Evolutionary conservation across 2,329 filamentous ascomycete species (phyloP).

Genomic region (Exophiala xenobiotica): DNA sequence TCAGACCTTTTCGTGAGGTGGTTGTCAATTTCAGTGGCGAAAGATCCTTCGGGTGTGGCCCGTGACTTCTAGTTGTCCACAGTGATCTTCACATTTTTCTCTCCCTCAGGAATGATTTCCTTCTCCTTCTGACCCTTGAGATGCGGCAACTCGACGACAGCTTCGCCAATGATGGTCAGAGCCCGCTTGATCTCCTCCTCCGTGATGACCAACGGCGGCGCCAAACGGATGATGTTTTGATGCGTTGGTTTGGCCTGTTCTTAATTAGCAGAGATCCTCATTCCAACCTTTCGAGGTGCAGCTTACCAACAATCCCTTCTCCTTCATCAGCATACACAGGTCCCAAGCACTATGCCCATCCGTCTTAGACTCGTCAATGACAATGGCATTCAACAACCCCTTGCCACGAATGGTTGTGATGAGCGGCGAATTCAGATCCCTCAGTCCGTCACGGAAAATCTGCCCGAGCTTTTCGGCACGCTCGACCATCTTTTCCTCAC

Average conservation of each 20-base stretch:
- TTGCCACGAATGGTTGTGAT: slow-evolving; percentile 85
- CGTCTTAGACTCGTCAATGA: slow-evolving; percentile 87
- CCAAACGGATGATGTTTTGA: slow-evolving; percentile 96
- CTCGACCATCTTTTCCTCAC: slow-evolving; percentile 85
- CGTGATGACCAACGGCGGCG: slow-evolving; percentile 92
- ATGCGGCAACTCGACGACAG: slow-evolving; percentile 75
- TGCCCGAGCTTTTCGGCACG: slow-evolving; percentile 78
- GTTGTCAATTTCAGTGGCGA: no score
- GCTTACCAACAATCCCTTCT: slow-evolving; percentile 87
- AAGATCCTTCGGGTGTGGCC: no score
- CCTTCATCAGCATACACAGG: slow-evolving; percentile 90
- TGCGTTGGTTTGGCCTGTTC: slow-evolving; percentile 92
- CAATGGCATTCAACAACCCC: slow-evolving; percentile 90
- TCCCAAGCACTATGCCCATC: slow-evolving; percentile 91
- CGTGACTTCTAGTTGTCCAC: slow-evolving; percentile 61
- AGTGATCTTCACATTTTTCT: slow-evolving; percentile 62
- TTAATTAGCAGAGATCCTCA: slow-evolving; percentile 20
- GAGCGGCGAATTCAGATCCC: slow-evolving; percentile 73
- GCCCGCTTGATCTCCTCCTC: slow-evolving; percentile 80
- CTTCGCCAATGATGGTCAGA: slow-evolving; percentile 74
- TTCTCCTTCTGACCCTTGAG: slow-evolving; percentile 59
- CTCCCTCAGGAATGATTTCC: slow-evolving; percentile 56
- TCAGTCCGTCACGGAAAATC: slow-evolving; percentile 76
- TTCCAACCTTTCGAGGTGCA: no score
- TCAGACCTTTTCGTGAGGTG: no score